Percentiles rank a stretch among this genome's conserved stretches.
Conservation (phyloP, 148 eudicot genomes). For the Fallopia convolvulus region DNA sequence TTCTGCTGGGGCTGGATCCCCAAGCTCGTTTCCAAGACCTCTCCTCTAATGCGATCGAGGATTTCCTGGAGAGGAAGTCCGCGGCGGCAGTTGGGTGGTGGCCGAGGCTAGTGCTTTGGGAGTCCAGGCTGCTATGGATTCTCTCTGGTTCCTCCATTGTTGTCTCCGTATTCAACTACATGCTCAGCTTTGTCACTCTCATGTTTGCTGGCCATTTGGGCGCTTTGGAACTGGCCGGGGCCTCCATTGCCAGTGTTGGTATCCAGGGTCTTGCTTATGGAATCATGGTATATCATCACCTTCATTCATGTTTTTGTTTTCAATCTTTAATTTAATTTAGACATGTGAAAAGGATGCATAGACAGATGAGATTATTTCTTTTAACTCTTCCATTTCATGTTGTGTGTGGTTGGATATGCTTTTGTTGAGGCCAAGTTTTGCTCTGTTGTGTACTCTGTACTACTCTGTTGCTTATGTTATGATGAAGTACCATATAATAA, state of each 20-base stretch:
- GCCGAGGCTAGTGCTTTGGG: neutral
- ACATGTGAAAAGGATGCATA: neutral
- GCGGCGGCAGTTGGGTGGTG: neutral
- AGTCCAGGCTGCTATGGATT: slow-evolving; percentile 1
- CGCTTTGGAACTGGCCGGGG: slow-evolving; percentile 21
- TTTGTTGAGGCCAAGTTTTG: neutral
- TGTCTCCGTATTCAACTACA: neutral
- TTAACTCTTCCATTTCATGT: no score
- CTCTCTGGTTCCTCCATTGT: neutral
- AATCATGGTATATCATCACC: slow-evolving; percentile 16
- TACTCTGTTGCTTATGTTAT: neutral
- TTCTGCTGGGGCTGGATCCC: neutral
- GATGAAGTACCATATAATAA: neutral
- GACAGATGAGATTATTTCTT: neutral
- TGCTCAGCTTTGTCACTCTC: slow-evolving; percentile 13
- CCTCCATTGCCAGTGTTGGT: slow-evolving; percentile 23
- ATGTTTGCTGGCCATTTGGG: slow-evolving; percentile 24
- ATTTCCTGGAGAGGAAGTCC: neutral
- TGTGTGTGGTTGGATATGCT: no score
- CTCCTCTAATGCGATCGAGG: neutral
- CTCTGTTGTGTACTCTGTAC: neutral
- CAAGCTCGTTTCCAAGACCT: neutral
- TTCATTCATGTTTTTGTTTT: neutral
- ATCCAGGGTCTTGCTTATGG: slow-evolving; percentile 25
- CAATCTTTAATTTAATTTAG: neutral